These are phyloP conservation scores for Neofusicoccum umdonicola DNA, from an alignment of 2,329 filamentous ascomycete genomes.

Conservation along the genomic window DNA sequence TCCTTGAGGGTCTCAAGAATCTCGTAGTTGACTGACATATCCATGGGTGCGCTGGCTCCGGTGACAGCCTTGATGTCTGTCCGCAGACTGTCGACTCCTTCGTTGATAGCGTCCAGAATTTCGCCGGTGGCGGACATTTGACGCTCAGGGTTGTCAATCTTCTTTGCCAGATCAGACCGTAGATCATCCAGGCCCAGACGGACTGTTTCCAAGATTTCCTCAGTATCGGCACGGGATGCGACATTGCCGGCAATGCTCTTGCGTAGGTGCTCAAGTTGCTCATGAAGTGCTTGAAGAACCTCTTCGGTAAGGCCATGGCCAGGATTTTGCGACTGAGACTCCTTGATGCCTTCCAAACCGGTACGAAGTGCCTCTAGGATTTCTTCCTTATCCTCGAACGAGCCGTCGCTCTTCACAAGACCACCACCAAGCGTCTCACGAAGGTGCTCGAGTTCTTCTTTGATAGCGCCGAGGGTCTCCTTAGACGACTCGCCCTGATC, in stretches of 20 bases:
- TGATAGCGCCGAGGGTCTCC: constrained; percentile 42
- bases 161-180: constrained; percentile 49
- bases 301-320: constrained; percentile 44
- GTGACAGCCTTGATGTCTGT: constrained; percentile 68
- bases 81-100: constrained; percentile 72
- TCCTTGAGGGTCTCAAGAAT: constrained; percentile 83
- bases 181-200: constrained; percentile 51
- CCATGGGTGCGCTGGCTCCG: constrained; percentile 68
- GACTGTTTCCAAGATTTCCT: constrained; percentile 50
- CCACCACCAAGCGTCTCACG: constrained; percentile 43
- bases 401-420: constrained; percentile 37
- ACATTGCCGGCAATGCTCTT: constrained; percentile 40
- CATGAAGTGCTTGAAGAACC: constrained; percentile 51
- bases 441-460: constrained; percentile 43
- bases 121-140: constrained; percentile 56
- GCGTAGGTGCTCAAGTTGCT: constrained; percentile 50
- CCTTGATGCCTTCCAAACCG: constrained; percentile 37
- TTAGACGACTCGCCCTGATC: constrained; percentile 43
- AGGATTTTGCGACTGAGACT: constrained; percentile 1
- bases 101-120: constrained; percentile 60
- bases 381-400: constrained; percentile 38
- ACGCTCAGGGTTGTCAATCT: constrained; percentile 54
- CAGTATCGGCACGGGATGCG: constrained; percentile 43
- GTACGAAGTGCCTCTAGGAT: constrained; percentile 39
- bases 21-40: constrained; percentile 82